Conservation (phyloP, 345 rosid genomes). For the Eucalyptus globulus region DNA sequence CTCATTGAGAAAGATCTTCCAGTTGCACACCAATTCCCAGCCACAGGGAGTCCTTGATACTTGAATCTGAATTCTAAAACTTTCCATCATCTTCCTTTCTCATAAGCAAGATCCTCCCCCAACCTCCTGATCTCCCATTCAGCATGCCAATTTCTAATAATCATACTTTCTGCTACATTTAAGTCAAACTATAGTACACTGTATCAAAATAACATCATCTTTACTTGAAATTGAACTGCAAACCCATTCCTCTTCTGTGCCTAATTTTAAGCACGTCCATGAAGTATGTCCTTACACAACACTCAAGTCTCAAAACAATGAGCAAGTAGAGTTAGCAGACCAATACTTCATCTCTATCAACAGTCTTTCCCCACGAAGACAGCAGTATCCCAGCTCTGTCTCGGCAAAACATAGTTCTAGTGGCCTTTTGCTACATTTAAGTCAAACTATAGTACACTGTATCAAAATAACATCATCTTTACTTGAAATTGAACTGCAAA, state of each 20-base stretch:
- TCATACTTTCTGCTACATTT: background rate
- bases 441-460: background rate
- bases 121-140: background rate
- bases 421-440: background rate
- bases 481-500: background rate
- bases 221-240: background rate
- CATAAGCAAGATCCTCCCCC: background rate
- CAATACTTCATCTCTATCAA: too few species aligned
- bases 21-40: background rate
- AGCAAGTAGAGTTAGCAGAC: too few species aligned
- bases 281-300: background rate
- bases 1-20: background rate
- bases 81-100: background rate
- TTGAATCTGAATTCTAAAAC: background rate
- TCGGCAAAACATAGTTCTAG: too few species aligned
- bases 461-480: background rate
- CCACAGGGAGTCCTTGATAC: background rate
- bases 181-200: background rate
- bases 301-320: background rate
- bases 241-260: background rate
- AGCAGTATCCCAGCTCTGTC: too few species aligned
- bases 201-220: background rate
- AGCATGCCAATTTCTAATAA: background rate
- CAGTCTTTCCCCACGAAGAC: too few species aligned
- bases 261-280: background rate